Percentiles rank a stretch among this genome's conserved stretches.
Evolutionary conservation across 495 filamentous ascomycete species (phyloP).

Genomic region (Penicillium verhagenii): DNA sequence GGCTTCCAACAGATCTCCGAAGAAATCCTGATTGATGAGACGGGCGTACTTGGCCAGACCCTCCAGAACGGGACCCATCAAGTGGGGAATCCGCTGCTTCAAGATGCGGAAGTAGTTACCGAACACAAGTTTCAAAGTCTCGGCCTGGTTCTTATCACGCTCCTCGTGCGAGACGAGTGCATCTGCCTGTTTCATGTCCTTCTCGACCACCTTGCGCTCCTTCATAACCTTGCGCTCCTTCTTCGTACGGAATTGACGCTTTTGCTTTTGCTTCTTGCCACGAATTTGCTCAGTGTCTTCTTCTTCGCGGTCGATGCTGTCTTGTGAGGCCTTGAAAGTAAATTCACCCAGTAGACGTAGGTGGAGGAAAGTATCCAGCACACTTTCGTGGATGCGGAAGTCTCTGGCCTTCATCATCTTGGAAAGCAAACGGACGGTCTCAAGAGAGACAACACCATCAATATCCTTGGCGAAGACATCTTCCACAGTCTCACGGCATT

Average conservation of each 20-base stretch:
- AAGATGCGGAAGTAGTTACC: slow-evolving; percentile 91
- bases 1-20: slow-evolving; percentile 91
- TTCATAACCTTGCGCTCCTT: slow-evolving; percentile 69
- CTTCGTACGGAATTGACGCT: slow-evolving; percentile 76
- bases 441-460: slow-evolving; percentile 82
- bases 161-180: slow-evolving; percentile 89
- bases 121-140: slow-evolving; percentile 94
- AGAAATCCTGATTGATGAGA: slow-evolving; percentile 97
- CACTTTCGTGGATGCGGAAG: slow-evolving; percentile 77
- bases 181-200: slow-evolving; percentile 92
- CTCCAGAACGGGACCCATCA: slow-evolving; percentile 94
- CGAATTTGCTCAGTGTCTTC: slow-evolving; percentile 33
- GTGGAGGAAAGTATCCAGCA: slow-evolving; percentile 88
- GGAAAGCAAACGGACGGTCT: slow-evolving; percentile 78
- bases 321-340: slow-evolving; percentile 72
- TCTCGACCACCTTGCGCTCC: slow-evolving; percentile 81
- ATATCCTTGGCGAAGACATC: slow-evolving; percentile 82
- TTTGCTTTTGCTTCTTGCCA: slow-evolving; percentile 68
- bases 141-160: slow-evolving; percentile 85
- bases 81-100: slow-evolving; percentile 66
- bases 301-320: slow-evolving; percentile 63
- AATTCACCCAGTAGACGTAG: slow-evolving; percentile 87
- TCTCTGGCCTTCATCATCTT: slow-evolving; percentile 91
- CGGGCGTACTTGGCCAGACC: slow-evolving; percentile 90
- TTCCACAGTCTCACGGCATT: slow-evolving; percentile 77